These are phyloP conservation scores for Phytopythium delawarense DNA, from an alignment of 352 stramenopile species.

Conservation along the genomic window DNA sequence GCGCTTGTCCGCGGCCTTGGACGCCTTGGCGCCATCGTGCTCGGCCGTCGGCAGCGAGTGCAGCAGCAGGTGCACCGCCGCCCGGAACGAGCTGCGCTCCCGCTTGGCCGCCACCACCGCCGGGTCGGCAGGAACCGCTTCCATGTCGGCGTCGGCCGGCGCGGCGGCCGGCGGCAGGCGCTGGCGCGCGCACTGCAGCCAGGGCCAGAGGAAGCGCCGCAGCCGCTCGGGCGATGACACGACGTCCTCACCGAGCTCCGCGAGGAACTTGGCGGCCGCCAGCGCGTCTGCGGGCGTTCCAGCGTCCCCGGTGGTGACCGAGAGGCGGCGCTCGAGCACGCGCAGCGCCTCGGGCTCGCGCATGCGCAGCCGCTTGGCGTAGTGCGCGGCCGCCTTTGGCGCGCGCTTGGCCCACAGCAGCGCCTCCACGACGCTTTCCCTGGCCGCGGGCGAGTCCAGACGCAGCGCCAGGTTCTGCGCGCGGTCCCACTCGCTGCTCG, in stretches of 20 bases:
- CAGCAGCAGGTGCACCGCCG: slow-evolving; percentile 37
- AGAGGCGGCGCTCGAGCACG: background rate
- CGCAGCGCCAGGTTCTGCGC: slow-evolving; percentile 51
- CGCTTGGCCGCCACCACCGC: background rate
- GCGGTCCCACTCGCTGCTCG: slow-evolving; percentile 53
- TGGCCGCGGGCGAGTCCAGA: slow-evolving; percentile 29
- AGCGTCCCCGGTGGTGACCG: background rate
- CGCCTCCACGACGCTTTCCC: slow-evolving; percentile 26
- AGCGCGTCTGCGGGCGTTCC: slow-evolving; percentile 14
- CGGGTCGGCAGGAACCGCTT: background rate
- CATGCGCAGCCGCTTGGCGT: slow-evolving; percentile 51
- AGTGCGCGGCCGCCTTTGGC: slow-evolving; percentile 59
- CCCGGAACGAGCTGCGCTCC: slow-evolving; percentile 15
- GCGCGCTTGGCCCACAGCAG: slow-evolving; percentile 35
- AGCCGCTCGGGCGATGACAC: slow-evolving; percentile 35
- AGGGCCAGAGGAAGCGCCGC: slow-evolving; percentile 51
- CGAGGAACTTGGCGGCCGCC: slow-evolving; percentile 48
- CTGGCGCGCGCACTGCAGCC: slow-evolving; percentile 27
- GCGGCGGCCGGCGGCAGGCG: background rate
- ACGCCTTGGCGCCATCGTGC: slow-evolving; percentile 2
- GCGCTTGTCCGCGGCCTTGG: slow-evolving; percentile 14
- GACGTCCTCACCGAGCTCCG: slow-evolving; percentile 31
- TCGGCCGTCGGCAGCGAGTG: slow-evolving; percentile 13
- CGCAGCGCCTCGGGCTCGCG: slow-evolving; percentile 24
- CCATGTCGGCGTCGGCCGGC: background rate